Base-by-base conservation (phyloP, 495 filamentous ascomycete genomes). In the Evansstolkia leycettana region DNA sequence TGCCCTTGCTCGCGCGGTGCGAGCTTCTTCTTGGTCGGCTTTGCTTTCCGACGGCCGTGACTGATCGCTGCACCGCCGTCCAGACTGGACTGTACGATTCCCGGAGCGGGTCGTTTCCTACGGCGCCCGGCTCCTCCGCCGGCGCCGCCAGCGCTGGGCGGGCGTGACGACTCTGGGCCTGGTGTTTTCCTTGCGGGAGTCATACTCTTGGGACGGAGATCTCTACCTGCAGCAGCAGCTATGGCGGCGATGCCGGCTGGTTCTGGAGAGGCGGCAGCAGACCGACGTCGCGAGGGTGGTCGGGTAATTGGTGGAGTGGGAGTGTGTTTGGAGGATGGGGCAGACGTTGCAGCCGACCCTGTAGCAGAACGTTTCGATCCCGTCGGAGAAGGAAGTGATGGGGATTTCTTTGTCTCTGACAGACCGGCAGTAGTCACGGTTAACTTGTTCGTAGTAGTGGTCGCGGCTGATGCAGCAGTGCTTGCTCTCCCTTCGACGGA, bases 21-120 rank as follows among this genome's bases (percentile, higher is more conserved):
- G 34, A 58, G 45, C 25, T 65, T 73, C 49, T 72, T 79, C 32
- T 70, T 65, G 33, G 56, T 56, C 6, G 83, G 82, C 46, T 86
- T 85, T 18, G 76, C 80, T 53, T 82, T 84, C 18, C 87, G 75
- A 51, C 75, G 83, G 23, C 82, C 82, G 42, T 88, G 78, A 46
- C 79, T 81, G 23, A 83, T 72, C 50, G 77, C 78, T 41, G 69
- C 74, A 55, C 80, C 81, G 34, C 80, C 83, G 43, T 82, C 76
- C 38, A 74, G 74, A 13, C 72, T 76, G 11, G 73, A 72, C 19
- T 61, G 64, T n/a, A 90, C 73, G 24, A 77, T 70, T 17, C 80
- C 87, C 7, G 84, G 85, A 9, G 82, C 82, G 16, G 81, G 83
- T 20, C 82, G 77, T 55, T 81, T 87, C 26, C 57, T 70, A 45